Base-by-base conservation (phyloP, 495 filamentous ascomycete species). In the Aspergillus hancockii region DNA sequence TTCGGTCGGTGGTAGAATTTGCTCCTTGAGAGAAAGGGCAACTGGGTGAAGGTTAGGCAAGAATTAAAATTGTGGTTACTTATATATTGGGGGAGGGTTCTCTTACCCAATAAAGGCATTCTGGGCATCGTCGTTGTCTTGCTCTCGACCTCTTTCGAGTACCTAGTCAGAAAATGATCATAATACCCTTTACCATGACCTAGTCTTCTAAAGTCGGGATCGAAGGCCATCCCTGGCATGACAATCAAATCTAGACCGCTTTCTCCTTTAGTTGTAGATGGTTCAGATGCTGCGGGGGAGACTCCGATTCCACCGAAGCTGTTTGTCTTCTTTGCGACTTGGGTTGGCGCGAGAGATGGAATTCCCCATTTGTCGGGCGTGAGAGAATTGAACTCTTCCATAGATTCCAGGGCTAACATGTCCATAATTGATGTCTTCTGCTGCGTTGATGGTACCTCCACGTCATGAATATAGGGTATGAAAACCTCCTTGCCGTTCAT, bases 161-260 rank as follows among this genome's bases (percentile, higher is more conserved):
- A 95, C 65, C 85, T 83, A 58, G 86, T 80, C 69, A 98, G 73
- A 72, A 95, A 98, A 75, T 84, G 87, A 74, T 98, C 94, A 83
- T 98, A 98, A 74, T 92, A 98, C 47, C 95, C 94, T 79, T 90
- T 96, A 53, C 94, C 94, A 79, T 98, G 95, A 9, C 94, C 94
- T 12, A 97, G 79, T 67, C 94, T 80, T 62, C 87, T 82, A 55
- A 93, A 84, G 32, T 78, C 80, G 13, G 75, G 67, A 71, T 97
- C 93, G 70, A 98, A 98, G 9, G 90, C 94, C 72, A 98, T 89
- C 14, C 94, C 94, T 2, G 94, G 94, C 86, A 98, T 86, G 21
- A 98, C 81, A 53, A 98, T 86, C 58, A 98, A 67, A 70, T 98
- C 92, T 43, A 97, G 72, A 13, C 86, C 83, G n/a, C 77, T 75